Evolutionary conservation across 257 asterid genomes (phyloP), one percentile per base, ranked within the genome.

Genomic region (Plantago major): DNA sequence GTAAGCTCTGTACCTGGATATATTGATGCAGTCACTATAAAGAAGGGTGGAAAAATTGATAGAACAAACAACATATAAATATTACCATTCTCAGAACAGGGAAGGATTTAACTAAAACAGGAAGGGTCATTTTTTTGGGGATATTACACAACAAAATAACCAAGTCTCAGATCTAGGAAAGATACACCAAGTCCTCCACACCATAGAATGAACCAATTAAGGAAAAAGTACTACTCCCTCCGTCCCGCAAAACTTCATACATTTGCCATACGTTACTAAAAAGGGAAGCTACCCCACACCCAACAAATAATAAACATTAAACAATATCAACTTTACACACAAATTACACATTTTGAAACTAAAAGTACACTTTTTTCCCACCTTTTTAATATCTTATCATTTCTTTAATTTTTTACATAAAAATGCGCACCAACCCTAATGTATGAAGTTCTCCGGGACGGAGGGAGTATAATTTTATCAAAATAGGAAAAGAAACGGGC

Each of bases 1-100:
- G 90, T 65, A 87, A 75, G 84, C 93, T 82, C 73, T 80, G 93
- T 57, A 91, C 95, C 89, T 87, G 76, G 49, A 75, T 16, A 64
- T 43, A 47, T 56, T 13, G 44, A 53, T 57, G 50, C 22, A 11
- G 19, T 52, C 51, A 72, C 37, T 30, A 30, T 2, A 30, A 30
- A 30, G 37, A 52, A 52, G 30, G 58, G 14, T 9, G 30, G 30
- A 18, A 51, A 51, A 28, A 52, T 37, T 26, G 42, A 52, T n/a
- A 52, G 42, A 28, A 11, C 0, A 53, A 15, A 22, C 0, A 18
- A 18, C 17, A 51, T 7, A 33, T 33, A 33, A 7, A 53, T 19
- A 15, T 19, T 22, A 7, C 15, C 10, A 53, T 14, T 26, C 14
- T 11, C 42, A 53, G 10, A 52, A 13, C 18, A n/a, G 26, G 26